Evolutionary conservation across 2,329 filamentous ascomycete genomes (phyloP), one percentile per base, ranked within the genome.

Genomic region (Penicillium sp.): DNA sequence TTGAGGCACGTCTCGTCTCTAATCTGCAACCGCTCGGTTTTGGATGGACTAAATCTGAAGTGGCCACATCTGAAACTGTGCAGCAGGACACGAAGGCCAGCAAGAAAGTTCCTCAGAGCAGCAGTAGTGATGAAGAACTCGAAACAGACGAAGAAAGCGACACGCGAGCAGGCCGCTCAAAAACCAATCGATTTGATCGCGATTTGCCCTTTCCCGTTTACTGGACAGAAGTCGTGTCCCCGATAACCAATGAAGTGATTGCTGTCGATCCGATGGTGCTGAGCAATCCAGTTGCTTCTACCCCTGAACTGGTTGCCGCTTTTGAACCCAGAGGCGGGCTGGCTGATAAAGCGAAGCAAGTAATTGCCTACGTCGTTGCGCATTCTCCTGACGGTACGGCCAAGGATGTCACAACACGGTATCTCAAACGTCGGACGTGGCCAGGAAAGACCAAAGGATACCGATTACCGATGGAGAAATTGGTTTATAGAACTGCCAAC

Each of bases 331-430:
- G 91, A 14, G 92, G 93, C 5, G 82, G 80, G 35, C 90, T 89
- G 67, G 91, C 92, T 0, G 91, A 96, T 33, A 91, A 88, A 65
- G 85, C 88, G 0, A 93, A 90, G 64, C 93, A 97, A 70, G 84
- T 96, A 12, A 91, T 96, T 66, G 89, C 90, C 47, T 99, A 99
- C 66, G 83, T 96, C 2, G 79, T 97, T 20, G 92, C 88, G 0
- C 90, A 89, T 71, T 90, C 89, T 0, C 74, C 83, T 3, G 92
- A 97, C 67, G 90, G 90, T 2, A 92, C 91, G 0, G 92, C 91
- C 12, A 97, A 97, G 69, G 94, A 99, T 68, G 89, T 99, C 16
- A 99, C 94, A 0, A 86, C 94, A 11, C 84, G 94, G 26, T 99
- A 99, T 70, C 77, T 99, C 7, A 92, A 88, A 65, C 84, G 87